Base-by-base conservation (phyloP, 2,329 filamentous ascomycete genomes). In the Cordyceps cicadae region DNA sequence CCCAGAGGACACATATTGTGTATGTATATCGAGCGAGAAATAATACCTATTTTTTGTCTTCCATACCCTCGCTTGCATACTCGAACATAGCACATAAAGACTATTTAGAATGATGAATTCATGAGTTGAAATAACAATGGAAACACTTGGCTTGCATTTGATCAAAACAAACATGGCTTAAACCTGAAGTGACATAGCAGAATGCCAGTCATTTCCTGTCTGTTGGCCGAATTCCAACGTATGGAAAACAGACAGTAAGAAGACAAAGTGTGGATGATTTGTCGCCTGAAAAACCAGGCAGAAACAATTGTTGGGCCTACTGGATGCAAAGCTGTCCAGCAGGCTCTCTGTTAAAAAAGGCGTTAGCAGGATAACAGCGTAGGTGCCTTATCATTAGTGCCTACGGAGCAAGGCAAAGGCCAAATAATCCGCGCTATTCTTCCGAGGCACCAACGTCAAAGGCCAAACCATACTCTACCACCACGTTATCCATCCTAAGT, bases 41-140 rank as follows among this genome's bases (percentile, higher is more conserved):
- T 60, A 39, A 24, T 8, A 37, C 49, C 19, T 41, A 43, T 4
- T 19, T 1, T 64, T 5, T 45, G 63, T 48, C 12, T 8, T n/a
- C 5, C 15, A 17, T 17, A 59, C 64, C 57, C 50, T 59, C 62
- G 55, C 63, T 66, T 69, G 69, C 67, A 74, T 73, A 72, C 70
- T 69, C 43, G 2, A 43, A 43, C 12, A 43, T 43, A 7, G n/a
- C n/a, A 19, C n/a, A 11, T 17, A 5, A 7, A 21, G n/a, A 29
- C 1, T 5, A 1, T 17, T 21, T 17, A 21, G 43, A 19, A 46
- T 46, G n/a, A 43, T 17, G n/a, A 43, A 43, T 43, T 8, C 14
- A 37, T 37, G 6, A 14, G 7, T 14, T 9, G 3, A 14, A 3
- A 37, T 37, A 37, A 37, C 9, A 37, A 37, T 14, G 12, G 34